These are phyloP conservation scores for Triglochin maritima DNA, from an alignment of 106 monocot species.

Conservation along the genomic window DNA sequence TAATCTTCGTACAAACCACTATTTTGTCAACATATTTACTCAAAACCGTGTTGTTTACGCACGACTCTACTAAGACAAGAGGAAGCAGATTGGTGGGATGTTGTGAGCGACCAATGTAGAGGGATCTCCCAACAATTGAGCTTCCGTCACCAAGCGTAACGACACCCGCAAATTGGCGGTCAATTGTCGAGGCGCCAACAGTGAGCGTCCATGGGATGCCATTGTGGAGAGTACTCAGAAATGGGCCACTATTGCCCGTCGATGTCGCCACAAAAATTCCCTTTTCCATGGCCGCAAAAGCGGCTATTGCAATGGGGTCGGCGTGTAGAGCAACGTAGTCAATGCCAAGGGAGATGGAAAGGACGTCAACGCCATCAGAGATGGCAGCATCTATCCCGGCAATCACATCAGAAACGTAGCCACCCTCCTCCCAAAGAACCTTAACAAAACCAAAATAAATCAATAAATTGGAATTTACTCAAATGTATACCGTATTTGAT, in stretches of 20 bases:
- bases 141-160: constrained; percentile 27
- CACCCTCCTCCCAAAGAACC: constrained; percentile 30
- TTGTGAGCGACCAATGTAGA: constrained; percentile 22
- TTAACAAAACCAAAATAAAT: not conserved
- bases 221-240: constrained; percentile 33
- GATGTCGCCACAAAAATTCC: constrained; percentile 59
- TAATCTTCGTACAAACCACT: constrained; percentile 9
- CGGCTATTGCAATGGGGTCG: constrained; percentile 54
- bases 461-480: too few relatives aligned
- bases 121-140: constrained; percentile 29
- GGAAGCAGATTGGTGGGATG: not conserved
- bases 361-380: constrained; percentile 58
- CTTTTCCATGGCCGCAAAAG: constrained; percentile 45
- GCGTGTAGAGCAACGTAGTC: constrained; percentile 31
- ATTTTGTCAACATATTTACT: constrained; percentile 1
- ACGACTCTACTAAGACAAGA: constrained; percentile 12
- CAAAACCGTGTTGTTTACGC: constrained; percentile 8
- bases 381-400: constrained; percentile 50
- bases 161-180: constrained; percentile 34
- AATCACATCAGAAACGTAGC: constrained; percentile 43
- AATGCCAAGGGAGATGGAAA: constrained; percentile 57
- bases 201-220: constrained; percentile 60
- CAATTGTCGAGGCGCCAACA: constrained; percentile 52
- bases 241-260: constrained; percentile 50
- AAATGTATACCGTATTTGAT: too few relatives aligned